Conservation (phyloP, 306 rosid genomes). For the Corylus heterophylla region DNA sequence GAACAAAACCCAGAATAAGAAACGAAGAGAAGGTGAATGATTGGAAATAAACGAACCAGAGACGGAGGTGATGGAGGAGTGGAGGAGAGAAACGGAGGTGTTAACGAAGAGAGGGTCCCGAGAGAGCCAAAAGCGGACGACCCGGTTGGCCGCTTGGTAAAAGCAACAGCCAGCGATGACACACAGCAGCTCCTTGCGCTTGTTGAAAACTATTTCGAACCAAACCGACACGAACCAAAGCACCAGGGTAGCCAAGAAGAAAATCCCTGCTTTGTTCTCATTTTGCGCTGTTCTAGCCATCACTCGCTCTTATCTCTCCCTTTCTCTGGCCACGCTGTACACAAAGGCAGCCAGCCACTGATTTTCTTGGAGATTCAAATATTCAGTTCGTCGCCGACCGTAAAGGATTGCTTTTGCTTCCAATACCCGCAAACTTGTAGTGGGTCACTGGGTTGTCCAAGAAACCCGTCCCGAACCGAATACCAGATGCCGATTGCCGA, state of each 20-base stretch:
- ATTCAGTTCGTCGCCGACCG: not conserved
- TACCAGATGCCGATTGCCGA: too few species aligned
- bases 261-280: conserved; percentile 38
- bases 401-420: not conserved
- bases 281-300: conserved; percentile 38
- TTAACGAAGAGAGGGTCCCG: conserved; percentile 73
- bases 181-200: conserved; percentile 48
- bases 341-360: not conserved
- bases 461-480: too few species aligned
- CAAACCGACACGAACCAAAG: conserved; percentile 58
- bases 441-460: too few species aligned
- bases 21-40: not conserved
- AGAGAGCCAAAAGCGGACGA: conserved; percentile 47
- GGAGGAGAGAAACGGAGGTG: conserved; percentile 89
- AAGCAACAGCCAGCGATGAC: conserved; percentile 60
- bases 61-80: conserved; percentile 64
- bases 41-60: conserved; percentile 54
- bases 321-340: not conserved
- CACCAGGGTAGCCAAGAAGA: conserved; percentile 62
- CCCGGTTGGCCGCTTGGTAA: conserved; percentile 59
- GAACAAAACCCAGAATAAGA: not conserved
- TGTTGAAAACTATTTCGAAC: conserved; percentile 51
- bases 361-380: not conserved
- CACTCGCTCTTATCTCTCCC: conserved; percentile 1
- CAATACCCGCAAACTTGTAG: too few species aligned